Evolutionary conservation across 73 alveolate species (phyloP), one percentile per base, ranked within the genome.

Genomic region (Paramecium pentaurelia): DNA sequence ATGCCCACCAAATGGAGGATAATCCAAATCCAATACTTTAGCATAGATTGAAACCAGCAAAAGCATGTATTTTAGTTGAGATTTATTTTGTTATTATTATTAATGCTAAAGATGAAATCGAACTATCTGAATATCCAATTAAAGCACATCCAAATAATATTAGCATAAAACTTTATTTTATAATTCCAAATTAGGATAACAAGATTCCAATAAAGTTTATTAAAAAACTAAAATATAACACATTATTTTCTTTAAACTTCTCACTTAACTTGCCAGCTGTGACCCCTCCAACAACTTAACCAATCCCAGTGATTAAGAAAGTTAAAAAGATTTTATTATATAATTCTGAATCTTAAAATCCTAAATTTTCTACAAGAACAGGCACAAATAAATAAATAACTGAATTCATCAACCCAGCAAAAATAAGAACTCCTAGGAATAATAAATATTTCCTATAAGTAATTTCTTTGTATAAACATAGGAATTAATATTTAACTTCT

Each of bases 11-110:
- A 11, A 80, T 44, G 0, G 91, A 80, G 22, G 91, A 40, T 36
- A 80, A 80, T 25, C 91, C 91, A 45, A 80, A 80, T 10, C 91
- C 91, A 42, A 80, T 18, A 47, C 91, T 80, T n/a, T 80, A 80
- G 37, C 91, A 80, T 20, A 80, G 44, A 36, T 80, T 80, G 8
- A 44, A 80, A 25, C 91, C 91, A 18, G 91, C 91, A 80, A 80
- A 80, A 3, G 91, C 91, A 80, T 80, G 91, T 9, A 44, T 80
- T 47, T 34, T 32, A 12, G 71, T 42, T 18, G 91, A 80, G n/a
- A 80, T 80, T 20, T 80, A 42, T 11, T 80, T 80, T 3, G 91
- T 80, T 25, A 80, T 36, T 1, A 80, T 77, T 27, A 80, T 80
- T 22, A 80, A 16, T 12, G 91, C 91, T 12, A 80, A 47, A 8